Conservation (phyloP, 192 early-diverging fungal species). For the Coemansia sp. region DNA sequence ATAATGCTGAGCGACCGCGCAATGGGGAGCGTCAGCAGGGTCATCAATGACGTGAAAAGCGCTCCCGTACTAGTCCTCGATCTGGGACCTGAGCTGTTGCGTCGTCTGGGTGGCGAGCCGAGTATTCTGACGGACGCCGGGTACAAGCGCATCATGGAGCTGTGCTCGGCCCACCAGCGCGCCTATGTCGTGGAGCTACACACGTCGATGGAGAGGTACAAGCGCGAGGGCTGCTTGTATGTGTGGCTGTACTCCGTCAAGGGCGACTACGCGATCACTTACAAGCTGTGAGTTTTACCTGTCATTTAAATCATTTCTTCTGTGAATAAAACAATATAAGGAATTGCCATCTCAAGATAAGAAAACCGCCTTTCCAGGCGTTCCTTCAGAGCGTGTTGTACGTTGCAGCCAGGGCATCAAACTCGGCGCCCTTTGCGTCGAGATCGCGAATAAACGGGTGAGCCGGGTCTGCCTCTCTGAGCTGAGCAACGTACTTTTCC, state of each 20-base stretch:
- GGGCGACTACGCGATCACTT: constrained; percentile 66
- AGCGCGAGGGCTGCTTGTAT: constrained; percentile 48
- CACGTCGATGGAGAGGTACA: constrained; percentile 39
- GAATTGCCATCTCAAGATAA: too few species aligned
- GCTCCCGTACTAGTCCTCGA: constrained; percentile 70
- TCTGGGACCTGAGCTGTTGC: constrained; percentile 62
- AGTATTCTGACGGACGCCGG: constrained; percentile 67
- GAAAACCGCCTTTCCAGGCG: too few species aligned
- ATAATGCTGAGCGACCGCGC: constrained; percentile 55
- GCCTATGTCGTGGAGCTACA: constrained; percentile 60
- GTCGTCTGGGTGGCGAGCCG: constrained; percentile 59
- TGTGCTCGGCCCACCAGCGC: constrained; percentile 58
- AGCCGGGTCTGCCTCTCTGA: constrained; percentile 70
- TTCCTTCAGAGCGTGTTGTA: constrained; percentile 1
- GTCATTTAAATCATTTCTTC: background rate
- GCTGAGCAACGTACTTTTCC: constrained; percentile 68
- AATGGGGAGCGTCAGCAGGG: constrained; percentile 57
- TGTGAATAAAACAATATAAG: too few species aligned
- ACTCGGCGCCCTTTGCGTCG: constrained; percentile 76
- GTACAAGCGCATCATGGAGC: constrained; percentile 61
- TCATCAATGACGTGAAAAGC: constrained; percentile 58
- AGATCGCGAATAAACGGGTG: constrained; percentile 82
- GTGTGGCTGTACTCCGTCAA: constrained; percentile 76
- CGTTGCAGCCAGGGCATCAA: constrained; percentile 61
- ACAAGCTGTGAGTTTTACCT: constrained; percentile 59